phyloP scores from a whole-genome alignment of 225 moss, liverwort and hornwort species.

The Bryum argenteum region DNA sequence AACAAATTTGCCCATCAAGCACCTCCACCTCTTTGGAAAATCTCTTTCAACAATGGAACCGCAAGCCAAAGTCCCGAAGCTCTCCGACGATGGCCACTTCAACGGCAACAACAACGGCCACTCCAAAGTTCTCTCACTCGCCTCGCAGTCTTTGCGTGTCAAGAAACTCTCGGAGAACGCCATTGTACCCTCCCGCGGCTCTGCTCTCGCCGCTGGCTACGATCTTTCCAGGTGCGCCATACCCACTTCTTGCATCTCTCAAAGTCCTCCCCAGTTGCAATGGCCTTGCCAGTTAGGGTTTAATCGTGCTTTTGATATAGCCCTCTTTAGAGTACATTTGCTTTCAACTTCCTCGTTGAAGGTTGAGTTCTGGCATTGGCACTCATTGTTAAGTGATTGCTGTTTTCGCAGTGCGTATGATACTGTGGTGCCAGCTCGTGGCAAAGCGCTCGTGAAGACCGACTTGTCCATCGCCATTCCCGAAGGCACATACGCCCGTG shows the following conservation, averaged over 20 bases:
- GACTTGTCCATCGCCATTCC: conserved; percentile 87
- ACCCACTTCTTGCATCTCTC: neutral
- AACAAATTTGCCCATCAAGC: neutral
- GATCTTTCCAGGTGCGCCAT: conserved; percentile 75
- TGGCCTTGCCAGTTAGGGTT: neutral
- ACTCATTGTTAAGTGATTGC: neutral
- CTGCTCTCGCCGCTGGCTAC: conserved; percentile 76
- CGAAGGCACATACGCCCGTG: conserved; percentile 79
- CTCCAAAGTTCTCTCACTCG: conserved; percentile 20
- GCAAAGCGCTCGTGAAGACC: conserved; percentile 85
- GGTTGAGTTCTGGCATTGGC: neutral
- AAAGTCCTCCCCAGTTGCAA: neutral
- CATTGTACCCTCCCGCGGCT: conserved; percentile 69
- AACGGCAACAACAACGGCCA: conserved; percentile 3
- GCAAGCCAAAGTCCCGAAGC: conserved; percentile 50
- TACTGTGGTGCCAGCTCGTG: conserved; percentile 64
- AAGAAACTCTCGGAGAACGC: conserved; percentile 80
- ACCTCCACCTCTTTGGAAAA: neutral
- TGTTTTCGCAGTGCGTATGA: conserved; percentile 65
- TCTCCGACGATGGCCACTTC: conserved; percentile 7
- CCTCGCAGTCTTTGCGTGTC: conserved; percentile 53
- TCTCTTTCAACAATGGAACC: conserved; percentile 41
- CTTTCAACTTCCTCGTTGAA: too few species aligned
- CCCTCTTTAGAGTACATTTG: too few species aligned
- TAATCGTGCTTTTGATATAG: neutral